Evolutionary conservation across 345 rosid species (phyloP), one percentile per base, ranked within the genome.

Genomic region (Eucalyptus paniculata): DNA sequence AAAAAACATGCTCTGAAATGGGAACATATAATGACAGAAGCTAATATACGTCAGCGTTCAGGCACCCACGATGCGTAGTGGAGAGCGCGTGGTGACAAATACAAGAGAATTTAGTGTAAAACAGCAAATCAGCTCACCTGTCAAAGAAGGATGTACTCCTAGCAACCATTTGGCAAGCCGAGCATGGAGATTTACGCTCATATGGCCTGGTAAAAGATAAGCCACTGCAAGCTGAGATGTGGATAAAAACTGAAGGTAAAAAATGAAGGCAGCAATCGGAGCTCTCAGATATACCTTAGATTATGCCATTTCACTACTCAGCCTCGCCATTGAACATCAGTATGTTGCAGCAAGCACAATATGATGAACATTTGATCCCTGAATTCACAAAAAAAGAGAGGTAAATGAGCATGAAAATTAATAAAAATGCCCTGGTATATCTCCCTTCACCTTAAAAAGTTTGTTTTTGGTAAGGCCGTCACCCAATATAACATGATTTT

Each of bases 171-270:
- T 97, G 1, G 98, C 98, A 90, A 98, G 96, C 90, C 92, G 94
- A 54, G 99, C 97, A 49, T 95, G 93, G 12, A 96, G 96, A 91
- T 96, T 95, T 87, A 96, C 94, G 86, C 99, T 95, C 26, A 95
- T 96, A 67, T 95, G 95, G 5, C 96, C 97, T 95, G 94, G 90
- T 15, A 54, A 32, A 42, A 87, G 49, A 67, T 30, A 9, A 34
- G 16, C 26, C 28, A 85, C 45, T 2, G 12, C 83, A 77, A 37
- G 21, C 23, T 11, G 23, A 28, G 83, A 77, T 23, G 83, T 37
- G 83, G 45, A 5, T 37, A 5, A 77, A 77, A 77, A 77, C 24
- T 21, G 83, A 77, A 77, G 28, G 45, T 77, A 5, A 77, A 37
- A 77, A 77, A 21, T 21, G 47, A 77, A 77, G 47, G 45, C 83